Conservation (phyloP, 441 rosid species). For the Erodium trifolium region DNA sequence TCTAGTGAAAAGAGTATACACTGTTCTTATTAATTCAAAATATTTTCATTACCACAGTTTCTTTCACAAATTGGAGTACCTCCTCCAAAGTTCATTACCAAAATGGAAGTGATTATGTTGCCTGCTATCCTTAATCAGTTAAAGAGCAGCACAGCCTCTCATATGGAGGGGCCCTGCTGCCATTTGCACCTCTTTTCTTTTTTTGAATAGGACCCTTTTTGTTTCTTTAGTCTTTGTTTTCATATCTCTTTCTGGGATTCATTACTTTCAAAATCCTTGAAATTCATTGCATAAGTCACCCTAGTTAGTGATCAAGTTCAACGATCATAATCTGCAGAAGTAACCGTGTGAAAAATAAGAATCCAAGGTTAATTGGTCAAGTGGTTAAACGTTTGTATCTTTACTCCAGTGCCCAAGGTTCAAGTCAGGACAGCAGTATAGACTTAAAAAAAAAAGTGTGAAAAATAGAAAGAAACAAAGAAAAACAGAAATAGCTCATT, state of each 20-base stretch:
- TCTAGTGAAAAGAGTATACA: neutral
- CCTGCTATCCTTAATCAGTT: slow-evolving; percentile 9
- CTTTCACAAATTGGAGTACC: neutral
- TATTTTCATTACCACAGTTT: neutral
- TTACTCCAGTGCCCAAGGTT: no score
- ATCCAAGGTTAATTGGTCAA: no score
- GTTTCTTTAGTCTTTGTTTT: neutral
- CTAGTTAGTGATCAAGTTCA: neutral
- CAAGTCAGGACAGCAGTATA: no score
- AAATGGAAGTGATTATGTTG: slow-evolving; percentile 16
- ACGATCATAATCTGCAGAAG: neutral
- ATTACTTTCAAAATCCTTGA: neutral
- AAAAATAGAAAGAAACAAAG: neutral
- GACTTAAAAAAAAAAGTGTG: no score
- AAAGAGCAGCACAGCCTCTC: slow-evolving; percentile 11
- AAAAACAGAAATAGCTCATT: neutral
- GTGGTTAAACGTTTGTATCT: no score
- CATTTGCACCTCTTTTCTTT: slow-evolving; percentile 4
- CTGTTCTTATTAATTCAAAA: neutral
- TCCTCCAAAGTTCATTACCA: slow-evolving; percentile 12
- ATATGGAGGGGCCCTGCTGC: slow-evolving; percentile 14
- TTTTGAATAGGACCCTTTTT: slow-evolving; percentile 8
- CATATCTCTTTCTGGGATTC: neutral
- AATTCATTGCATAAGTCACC: slow-evolving; percentile 1
- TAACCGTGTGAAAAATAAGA: neutral